Percentiles rank a stretch among this genome's conserved stretches.
Conservation (phyloP, 2,329 filamentous ascomycete species). For the Herpotrichia juniperi region DNA sequence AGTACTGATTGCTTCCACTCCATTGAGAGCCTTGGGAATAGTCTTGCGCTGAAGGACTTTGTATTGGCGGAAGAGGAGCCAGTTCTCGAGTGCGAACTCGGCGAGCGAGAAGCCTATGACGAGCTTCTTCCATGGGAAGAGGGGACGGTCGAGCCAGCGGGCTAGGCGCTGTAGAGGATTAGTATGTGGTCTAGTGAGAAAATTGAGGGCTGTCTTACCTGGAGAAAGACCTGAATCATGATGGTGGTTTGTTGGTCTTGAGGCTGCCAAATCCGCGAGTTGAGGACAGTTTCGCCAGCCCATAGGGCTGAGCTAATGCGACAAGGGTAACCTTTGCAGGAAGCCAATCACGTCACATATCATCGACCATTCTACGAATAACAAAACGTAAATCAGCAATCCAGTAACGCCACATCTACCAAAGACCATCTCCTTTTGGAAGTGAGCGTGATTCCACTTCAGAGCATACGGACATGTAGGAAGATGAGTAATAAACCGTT, state of each 20-base stretch:
- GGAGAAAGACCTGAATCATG: conserved; percentile 47
- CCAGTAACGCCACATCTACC: too few species aligned
- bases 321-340: neutral
- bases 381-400: too few species aligned
- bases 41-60: conserved; percentile 79
- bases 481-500: neutral
- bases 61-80: conserved; percentile 90
- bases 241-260: conserved; percentile 14
- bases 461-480: too few species aligned
- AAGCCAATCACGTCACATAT: conserved; percentile 11
- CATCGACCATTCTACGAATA: neutral
- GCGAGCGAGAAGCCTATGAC: conserved; percentile 93
- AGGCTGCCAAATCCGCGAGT: conserved; percentile 6
- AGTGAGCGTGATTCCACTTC: too few species aligned
- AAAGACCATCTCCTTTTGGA: too few species aligned
- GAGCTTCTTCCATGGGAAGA: conserved; percentile 97
- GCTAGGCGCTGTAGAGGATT: conserved; percentile 66
- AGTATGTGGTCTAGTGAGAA: conserved; percentile 7
- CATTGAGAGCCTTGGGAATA: conserved; percentile 80
- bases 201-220: conserved; percentile 20
- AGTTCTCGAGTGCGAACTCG: conserved; percentile 88
- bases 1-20: conserved; percentile 85
- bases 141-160: conserved; percentile 83
- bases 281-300: conserved; percentile 18
- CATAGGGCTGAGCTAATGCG: conserved; percentile 11